Conservation (phyloP, 2,329 filamentous ascomycete genomes). For the Stagonosporopsis tanaceti region DNA sequence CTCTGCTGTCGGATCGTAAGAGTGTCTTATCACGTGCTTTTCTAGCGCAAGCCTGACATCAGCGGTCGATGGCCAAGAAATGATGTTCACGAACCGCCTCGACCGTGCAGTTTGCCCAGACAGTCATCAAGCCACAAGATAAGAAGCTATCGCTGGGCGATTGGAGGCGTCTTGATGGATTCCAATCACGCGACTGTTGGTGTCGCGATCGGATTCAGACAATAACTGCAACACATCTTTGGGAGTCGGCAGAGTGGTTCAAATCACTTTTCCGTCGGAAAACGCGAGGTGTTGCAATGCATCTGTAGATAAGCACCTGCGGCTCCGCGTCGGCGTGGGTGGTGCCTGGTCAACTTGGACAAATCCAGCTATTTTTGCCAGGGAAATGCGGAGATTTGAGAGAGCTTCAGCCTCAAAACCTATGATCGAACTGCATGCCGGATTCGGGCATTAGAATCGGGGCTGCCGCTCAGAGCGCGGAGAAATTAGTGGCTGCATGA, state of each 20-base stretch:
- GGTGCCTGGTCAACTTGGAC: conserved; percentile 1
- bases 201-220: background rate
- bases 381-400: background rate
- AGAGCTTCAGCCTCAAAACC: background rate
- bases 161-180: background rate
- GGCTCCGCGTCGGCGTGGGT: conserved; percentile 2
- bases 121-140: conserved; percentile 2
- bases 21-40: background rate
- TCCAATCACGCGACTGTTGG: background rate
- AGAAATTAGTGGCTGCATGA: conserved; percentile 8
- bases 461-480: conserved; percentile 1
- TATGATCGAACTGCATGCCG: conserved; percentile 3
- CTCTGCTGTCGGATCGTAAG: background rate
- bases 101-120: conserved; percentile 3
- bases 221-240: too few relatives aligned
- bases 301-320: conserved; percentile 3
- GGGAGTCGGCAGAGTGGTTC: background rate
- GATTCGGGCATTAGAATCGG: conserved; percentile 1
- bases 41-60: background rate
- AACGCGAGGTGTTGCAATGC: background rate
- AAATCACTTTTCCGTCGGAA: conserved; percentile 4
- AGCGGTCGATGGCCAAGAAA: background rate
- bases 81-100: background rate
- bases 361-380: conserved; percentile 11
- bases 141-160: conserved; percentile 4